These are phyloP conservation scores for Protomyces pachydermus DNA, from an alignment of 1,139 yeast genomes.

Conservation along the genomic window DNA sequence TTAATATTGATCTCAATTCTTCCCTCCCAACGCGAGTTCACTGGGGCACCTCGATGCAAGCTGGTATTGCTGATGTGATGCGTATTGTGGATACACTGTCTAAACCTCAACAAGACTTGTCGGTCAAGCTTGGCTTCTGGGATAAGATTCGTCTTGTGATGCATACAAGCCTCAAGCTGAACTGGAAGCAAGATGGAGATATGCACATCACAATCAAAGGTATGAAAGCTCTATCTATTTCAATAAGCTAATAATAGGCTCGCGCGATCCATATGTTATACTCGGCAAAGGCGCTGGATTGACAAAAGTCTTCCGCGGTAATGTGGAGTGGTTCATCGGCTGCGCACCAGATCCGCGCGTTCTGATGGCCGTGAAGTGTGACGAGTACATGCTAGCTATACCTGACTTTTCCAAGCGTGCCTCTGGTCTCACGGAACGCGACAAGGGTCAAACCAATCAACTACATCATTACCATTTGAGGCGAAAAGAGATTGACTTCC, in stretches of 20 bases:
- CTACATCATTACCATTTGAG: conserved; percentile 11
- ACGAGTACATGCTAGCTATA: conserved; percentile 63
- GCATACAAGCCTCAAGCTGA: conserved; percentile 52
- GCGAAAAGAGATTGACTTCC: conserved; percentile 33
- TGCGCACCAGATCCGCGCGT: conserved; percentile 58
- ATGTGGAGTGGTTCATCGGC: conserved; percentile 58
- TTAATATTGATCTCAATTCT: conserved; percentile 55
- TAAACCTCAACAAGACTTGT: conserved; percentile 75
- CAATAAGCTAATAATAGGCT: conserved; percentile 43
- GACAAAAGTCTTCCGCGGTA: conserved; percentile 67
- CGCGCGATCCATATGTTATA: conserved; percentile 68
- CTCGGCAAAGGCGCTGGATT: conserved; percentile 73
- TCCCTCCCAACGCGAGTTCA: conserved; percentile 61
- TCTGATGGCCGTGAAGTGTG: conserved; percentile 59
- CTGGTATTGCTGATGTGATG: conserved; percentile 79
- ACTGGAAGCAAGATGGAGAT: conserved; percentile 49
- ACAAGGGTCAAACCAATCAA: neutral
- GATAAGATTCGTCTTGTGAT: conserved; percentile 59
- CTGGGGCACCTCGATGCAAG: conserved; percentile 83
- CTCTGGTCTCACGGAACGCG: neutral
- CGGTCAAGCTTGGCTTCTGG: conserved; percentile 78
- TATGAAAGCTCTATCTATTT: neutral
- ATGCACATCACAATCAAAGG: conserved; percentile 45
- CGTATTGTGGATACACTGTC: conserved; percentile 76
- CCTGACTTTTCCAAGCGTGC: conserved; percentile 42